Evolutionary conservation across 2,329 filamentous ascomycete species (phyloP), one percentile per base, ranked within the genome.

Genomic region (Colletotrichum eleusines): DNA sequence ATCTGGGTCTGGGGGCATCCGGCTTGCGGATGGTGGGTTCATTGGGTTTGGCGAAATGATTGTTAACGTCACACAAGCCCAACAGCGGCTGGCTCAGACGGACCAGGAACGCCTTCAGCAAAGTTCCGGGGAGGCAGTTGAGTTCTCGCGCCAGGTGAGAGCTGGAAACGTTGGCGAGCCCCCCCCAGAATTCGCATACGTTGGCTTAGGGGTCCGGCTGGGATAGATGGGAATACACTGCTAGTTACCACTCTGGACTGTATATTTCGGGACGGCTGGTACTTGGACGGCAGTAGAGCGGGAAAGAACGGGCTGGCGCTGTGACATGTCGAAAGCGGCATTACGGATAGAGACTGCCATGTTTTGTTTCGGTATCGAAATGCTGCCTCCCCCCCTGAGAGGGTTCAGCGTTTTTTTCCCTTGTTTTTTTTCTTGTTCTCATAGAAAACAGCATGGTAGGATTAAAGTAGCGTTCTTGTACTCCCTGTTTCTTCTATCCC

Each of bases 1-100:
- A 40, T 69, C 71, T 7, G 66, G 53, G 16, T 73, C 71, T 6
- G 72, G 71, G 16, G 72, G 72, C 31, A 72, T 73, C n/a, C 38
- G 62, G 20, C 58, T 69, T 23, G 31, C 48, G 9, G 35, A 57
- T 46, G 70, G 72, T 12, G 62, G 65, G 9, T 53, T 73, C 9
- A 66, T 73, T 48, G 63, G 59, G 9, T 73, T 73, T 60, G 70
- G 72, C 18, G 59, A 69, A 14, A 31, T 66, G 18, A 33, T 51
- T 7, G 51, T 71, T 18, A 44, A 69, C 33, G 35, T 66, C 20
- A 70, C 51, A 38, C 69, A 71, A 16, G 70, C 46, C 12, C 26
- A 50, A 26, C 44, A 42, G 20, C 28, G 53, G 35, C 44, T 55
- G 35, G 14, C 28, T 23, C n/a, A 44, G 42, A 31, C 31, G 14